Percentiles rank a stretch among this genome's conserved stretches.
phyloP scores from a whole-genome alignment of 2,329 filamentous ascomycete genomes.

The Coniochaeta sp. region DNA sequence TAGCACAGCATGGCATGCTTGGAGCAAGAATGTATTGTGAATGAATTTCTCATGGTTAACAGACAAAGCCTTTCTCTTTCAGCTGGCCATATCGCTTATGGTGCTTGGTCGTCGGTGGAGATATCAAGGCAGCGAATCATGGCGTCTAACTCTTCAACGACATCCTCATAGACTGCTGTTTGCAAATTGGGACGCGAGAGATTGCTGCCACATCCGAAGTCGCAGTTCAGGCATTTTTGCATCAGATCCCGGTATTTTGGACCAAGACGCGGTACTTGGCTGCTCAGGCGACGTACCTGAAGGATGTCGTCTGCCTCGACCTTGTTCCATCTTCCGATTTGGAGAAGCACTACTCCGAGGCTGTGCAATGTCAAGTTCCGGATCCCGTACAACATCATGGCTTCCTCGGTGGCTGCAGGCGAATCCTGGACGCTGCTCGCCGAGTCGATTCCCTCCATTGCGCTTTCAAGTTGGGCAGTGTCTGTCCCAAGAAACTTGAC shows the following conservation, averaged over 20 bases:
- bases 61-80: not conserved
- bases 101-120: not conserved
- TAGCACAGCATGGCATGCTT: not conserved
- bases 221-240: constrained; percentile 1
- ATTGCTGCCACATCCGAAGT: constrained; percentile 1
- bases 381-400: constrained; percentile 11
- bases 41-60: not conserved
- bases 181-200: not conserved
- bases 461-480: not conserved
- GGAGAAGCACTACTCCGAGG: constrained; percentile 19
- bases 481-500: not conserved
- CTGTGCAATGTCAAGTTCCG: constrained; percentile 18
- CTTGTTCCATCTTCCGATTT: constrained; percentile 17
- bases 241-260: not conserved
- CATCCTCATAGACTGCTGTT: constrained; percentile 1
- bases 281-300: constrained; percentile 8
- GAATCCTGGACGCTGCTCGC: not conserved
- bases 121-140: not conserved
- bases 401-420: constrained; percentile 7
- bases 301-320: constrained; percentile 15
- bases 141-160: not conserved
- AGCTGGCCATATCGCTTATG: not conserved
- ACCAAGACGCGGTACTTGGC: not conserved
- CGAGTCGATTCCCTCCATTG: not conserved
- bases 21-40: not conserved